Conservation (phyloP, 768 basidiomycete species). For the Cystobasidium tubakii region DNA sequence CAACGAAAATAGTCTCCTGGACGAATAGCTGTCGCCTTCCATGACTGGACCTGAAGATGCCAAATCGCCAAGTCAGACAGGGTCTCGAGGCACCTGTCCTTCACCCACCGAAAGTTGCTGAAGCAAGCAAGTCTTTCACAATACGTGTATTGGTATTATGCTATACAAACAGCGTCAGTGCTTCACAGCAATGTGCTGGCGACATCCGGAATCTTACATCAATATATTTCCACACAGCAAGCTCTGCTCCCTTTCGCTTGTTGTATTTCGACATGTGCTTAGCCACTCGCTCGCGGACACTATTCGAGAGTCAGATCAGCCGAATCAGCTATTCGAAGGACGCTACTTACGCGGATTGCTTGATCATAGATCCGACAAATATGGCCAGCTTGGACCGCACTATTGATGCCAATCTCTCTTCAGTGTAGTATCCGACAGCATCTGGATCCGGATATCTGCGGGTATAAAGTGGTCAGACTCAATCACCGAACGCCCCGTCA, state of each 20-base stretch:
- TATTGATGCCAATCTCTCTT: constrained; percentile 5
- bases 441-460: constrained; percentile 27
- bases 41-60: constrained; percentile 7
- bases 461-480: neutral
- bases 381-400: constrained; percentile 15
- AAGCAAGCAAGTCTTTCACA: constrained; percentile 2
- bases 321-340: neutral
- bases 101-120: constrained; percentile 5
- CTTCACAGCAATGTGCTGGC: neutral
- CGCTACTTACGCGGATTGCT: neutral
- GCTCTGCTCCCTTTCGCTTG: neutral
- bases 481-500: neutral
- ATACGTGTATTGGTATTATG: neutral
- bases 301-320: neutral
- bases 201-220: neutral
- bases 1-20: constrained; percentile 25
- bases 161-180: neutral
- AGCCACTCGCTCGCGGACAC: neutral
- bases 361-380: constrained; percentile 30
- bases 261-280: constrained; percentile 18
- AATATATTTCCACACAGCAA: neutral
- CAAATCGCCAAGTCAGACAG: no score
- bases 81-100: neutral
- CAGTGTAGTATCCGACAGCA: constrained; percentile 20
- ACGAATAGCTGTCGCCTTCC: constrained; percentile 14